Conservation (phyloP, 371 early-diverging fungal genomes). For the Mucor piriformis region DNA sequence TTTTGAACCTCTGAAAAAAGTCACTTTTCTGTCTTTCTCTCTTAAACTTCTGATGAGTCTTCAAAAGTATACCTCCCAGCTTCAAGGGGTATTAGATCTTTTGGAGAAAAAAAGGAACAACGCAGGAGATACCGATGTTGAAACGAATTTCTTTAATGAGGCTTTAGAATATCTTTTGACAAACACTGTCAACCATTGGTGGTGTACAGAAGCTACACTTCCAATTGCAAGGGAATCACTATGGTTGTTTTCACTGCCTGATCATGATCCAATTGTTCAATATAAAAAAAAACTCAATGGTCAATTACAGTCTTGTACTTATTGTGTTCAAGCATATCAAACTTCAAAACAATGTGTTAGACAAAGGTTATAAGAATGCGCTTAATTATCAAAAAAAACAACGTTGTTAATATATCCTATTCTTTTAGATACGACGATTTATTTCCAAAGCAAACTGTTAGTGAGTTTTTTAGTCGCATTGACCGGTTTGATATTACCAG, state of each 20-base stretch:
- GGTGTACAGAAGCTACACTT: constrained; percentile 34
- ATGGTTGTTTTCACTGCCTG: constrained; percentile 52
- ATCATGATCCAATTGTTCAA: constrained; percentile 39
- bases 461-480: constrained; percentile 35
- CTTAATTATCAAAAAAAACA: neutral
- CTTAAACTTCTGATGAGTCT: no score
- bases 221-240: constrained; percentile 45
- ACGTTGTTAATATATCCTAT: neutral
- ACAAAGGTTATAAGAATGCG: constrained; percentile 24
- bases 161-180: constrained; percentile 38
- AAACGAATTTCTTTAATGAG: constrained; percentile 44
- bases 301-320: constrained; percentile 32
- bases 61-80: constrained; percentile 6
- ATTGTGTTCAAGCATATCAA: constrained; percentile 40
- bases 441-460: constrained; percentile 40
- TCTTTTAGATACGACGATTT: constrained; percentile 32
- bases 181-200: constrained; percentile 42
- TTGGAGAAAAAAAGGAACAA: constrained; percentile 22
- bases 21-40: no score
- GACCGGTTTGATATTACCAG: constrained; percentile 37
- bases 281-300: constrained; percentile 42
- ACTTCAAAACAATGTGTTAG: constrained; percentile 28
- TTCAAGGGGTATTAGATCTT: constrained; percentile 14
- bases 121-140: constrained; percentile 29
- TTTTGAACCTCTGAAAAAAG: no score